A percentile compares a stretch with the other conserved stretches of the same genome.
Conservation (phyloP, 208 protist species). For the Wallacemonas collosoma region DNA sequence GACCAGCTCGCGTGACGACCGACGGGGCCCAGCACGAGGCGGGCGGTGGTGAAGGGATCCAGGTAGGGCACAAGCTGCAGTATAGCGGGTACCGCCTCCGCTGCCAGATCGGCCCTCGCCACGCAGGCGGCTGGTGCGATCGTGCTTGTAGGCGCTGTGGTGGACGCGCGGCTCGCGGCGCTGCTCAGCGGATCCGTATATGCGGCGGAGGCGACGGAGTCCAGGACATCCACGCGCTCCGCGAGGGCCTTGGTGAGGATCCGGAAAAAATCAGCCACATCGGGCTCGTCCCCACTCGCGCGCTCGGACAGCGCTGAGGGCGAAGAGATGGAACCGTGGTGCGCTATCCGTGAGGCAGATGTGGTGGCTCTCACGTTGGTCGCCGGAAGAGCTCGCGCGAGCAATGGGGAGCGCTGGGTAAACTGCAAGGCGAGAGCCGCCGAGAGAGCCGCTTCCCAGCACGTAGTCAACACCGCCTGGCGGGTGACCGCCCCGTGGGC, state of each 20-base stretch:
- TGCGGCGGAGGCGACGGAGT: background rate
- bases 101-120: background rate
- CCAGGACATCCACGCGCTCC: constrained; percentile 18
- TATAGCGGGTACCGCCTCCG: constrained; percentile 28
- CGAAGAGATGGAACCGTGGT: background rate
- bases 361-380: too few species aligned
- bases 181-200: background rate
- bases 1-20: constrained; percentile 40
- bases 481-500: constrained; percentile 14
- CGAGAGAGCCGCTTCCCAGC: constrained; percentile 56
- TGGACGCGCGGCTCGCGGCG: background rate
- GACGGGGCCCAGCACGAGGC: constrained; percentile 44
- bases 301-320: background rate
- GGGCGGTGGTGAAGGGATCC: constrained; percentile 46
- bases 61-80: constrained; percentile 47
- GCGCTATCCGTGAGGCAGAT: background rate
- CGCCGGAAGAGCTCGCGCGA: background rate
- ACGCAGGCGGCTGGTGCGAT: background rate
- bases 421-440: constrained; percentile 19
- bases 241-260: constrained; percentile 2
- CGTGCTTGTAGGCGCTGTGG: background rate
- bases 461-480: constrained; percentile 22
- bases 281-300: constrained; percentile 20
- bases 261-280: constrained; percentile 2
- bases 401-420: background rate